Percentiles rank a stretch among this genome's conserved stretches.
These are phyloP conservation scores for Kodamaea fungicola DNA, from an alignment of 1,139 yeast genomes.

Conservation along the genomic window DNA sequence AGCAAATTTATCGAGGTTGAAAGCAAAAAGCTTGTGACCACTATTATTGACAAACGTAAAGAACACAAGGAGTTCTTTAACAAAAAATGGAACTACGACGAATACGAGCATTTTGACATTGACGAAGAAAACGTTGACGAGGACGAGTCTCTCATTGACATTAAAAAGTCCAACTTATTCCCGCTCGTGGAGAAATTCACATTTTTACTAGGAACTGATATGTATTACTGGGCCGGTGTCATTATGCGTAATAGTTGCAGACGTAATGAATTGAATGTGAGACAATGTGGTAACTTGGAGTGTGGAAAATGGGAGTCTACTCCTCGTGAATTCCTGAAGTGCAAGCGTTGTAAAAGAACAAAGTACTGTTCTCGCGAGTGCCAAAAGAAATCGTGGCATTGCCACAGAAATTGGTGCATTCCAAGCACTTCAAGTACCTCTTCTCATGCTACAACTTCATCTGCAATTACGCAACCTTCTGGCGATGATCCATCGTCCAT, in stretches of 20 bases:
- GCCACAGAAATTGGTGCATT: slow-evolving; percentile 92
- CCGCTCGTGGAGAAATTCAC: slow-evolving; percentile 92
- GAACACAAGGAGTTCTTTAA: slow-evolving; percentile 31
- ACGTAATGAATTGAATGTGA: slow-evolving; percentile 82
- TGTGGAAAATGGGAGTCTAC: slow-evolving; percentile 95
- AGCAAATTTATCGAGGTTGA: slow-evolving; percentile 32
- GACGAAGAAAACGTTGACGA: slow-evolving; percentile 47
- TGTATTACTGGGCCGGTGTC: slow-evolving; percentile 96
- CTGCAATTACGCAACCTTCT: not conserved
- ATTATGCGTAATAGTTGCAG: slow-evolving; percentile 94
- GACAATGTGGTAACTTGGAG: slow-evolving; percentile 90
- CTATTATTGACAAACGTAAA: slow-evolving; percentile 31
- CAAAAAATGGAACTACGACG: slow-evolving; percentile 52
- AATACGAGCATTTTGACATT: slow-evolving; percentile 52
- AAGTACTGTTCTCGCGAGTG: slow-evolving; percentile 93
- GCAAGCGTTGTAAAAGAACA: slow-evolving; percentile 90
- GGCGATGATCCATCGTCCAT: not conserved
- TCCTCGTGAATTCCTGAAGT: slow-evolving; percentile 91
- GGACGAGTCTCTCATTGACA: slow-evolving; percentile 49
- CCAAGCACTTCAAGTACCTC: slow-evolving; percentile 37
- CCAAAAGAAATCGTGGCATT: slow-evolving; percentile 88
- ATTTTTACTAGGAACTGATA: slow-evolving; percentile 65
- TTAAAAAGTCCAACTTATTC: slow-evolving; percentile 66
- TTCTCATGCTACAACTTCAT: slow-evolving; percentile 13
- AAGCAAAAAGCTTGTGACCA: slow-evolving; percentile 27